Evolutionary conservation across 139 green algal genomes (phyloP).

Genomic region (Dunaliella sp.): DNA sequence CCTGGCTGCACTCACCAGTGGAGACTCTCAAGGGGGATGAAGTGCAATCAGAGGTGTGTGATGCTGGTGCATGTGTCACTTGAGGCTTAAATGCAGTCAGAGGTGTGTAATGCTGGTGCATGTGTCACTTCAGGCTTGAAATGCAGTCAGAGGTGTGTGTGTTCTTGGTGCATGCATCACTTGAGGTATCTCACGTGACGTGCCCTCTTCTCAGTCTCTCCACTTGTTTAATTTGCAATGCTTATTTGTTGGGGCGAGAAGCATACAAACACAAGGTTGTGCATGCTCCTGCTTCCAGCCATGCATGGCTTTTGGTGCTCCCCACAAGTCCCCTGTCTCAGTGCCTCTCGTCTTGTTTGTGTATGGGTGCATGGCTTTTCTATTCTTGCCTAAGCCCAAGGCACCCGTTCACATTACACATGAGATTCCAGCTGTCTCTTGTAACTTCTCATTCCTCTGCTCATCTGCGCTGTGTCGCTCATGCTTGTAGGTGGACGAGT

Average conservation of each 20-base stretch:
- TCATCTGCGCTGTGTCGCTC: neutral
- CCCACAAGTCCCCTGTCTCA: neutral
- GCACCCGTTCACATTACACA: too few species aligned
- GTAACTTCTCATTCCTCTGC: neutral
- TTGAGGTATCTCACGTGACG: too few species aligned
- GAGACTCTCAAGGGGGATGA: constrained; percentile 20
- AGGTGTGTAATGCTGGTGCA: neutral
- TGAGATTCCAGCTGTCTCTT: neutral
- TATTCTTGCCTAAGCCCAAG: too few species aligned
- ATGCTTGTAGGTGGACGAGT: constrained; percentile 35
- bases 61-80: neutral
- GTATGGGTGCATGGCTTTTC: too few species aligned
- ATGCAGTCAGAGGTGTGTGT: too few species aligned
- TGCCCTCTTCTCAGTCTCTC: too few species aligned
- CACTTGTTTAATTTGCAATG: too few species aligned
- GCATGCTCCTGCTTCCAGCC: neutral
- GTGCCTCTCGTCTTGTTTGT: neutral
- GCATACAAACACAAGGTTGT: too few species aligned
- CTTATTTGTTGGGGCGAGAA: too few species aligned
- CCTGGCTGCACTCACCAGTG: constrained; percentile 24
- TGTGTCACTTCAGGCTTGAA: too few species aligned
- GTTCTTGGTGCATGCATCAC: too few species aligned
- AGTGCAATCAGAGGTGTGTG: constrained; percentile 17
- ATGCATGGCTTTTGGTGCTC: neutral
- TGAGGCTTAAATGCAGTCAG: neutral